Evolutionary conservation across 2,329 filamentous ascomycete species (phyloP).

Genomic region (Pezicula rhizophila): DNA sequence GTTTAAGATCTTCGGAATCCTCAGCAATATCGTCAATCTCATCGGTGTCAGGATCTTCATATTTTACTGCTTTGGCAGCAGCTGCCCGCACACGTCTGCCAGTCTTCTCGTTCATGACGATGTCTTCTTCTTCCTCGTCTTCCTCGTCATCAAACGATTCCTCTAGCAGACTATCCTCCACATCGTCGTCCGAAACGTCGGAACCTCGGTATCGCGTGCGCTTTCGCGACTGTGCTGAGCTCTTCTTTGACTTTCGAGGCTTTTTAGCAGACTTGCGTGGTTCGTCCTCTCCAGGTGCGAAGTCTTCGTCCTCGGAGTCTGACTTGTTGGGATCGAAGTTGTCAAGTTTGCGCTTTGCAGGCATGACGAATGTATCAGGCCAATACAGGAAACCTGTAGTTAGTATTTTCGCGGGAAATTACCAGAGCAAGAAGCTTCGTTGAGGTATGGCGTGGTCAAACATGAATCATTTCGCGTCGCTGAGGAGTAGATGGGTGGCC

Average conservation of each 20-base stretch:
- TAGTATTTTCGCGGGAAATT: conserved; percentile 1
- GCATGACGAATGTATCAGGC: conserved; percentile 16
- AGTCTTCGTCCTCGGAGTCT: conserved; percentile 61
- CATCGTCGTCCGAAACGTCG: conserved; percentile 56
- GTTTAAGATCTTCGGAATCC: conserved; percentile 17
- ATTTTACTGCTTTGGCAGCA: conserved; percentile 39
- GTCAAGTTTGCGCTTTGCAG: conserved; percentile 46
- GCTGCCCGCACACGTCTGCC: conserved; percentile 44
- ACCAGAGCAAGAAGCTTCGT: not conserved
- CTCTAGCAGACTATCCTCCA: conserved; percentile 42
- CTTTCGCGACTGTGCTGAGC: conserved; percentile 30
- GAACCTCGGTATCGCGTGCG: conserved; percentile 48
- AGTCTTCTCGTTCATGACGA: conserved; percentile 39
- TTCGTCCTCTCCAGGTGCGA: conserved; percentile 46
- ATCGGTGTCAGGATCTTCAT: conserved; percentile 39
- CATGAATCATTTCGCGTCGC: conserved; percentile 7
- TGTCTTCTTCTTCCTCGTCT: conserved; percentile 31
- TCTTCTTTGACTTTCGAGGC: conserved; percentile 25
- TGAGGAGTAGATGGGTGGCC: no score
- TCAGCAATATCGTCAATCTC: conserved; percentile 30
- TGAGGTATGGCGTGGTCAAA: conserved; percentile 7
- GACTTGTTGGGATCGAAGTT: conserved; percentile 62
- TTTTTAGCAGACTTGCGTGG: conserved; percentile 39
- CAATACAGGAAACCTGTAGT: not conserved
- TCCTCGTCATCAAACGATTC: conserved; percentile 43